Base-by-base conservation (phyloP, 2,329 filamentous ascomycete genomes). In the Xenoacremonium recifei region DNA sequence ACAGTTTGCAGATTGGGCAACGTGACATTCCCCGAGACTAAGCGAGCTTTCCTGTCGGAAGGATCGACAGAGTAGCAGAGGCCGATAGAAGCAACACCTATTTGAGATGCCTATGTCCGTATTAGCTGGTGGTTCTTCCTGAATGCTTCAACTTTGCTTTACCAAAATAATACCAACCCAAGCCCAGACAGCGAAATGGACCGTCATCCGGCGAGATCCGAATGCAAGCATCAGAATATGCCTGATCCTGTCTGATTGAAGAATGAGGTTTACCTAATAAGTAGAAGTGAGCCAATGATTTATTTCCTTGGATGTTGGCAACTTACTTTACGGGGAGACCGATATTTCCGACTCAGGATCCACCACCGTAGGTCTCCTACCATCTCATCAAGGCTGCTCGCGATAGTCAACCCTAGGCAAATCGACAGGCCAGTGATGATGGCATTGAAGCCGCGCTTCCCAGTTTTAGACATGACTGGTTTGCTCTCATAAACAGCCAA, bases 291-390 rank as follows among this genome's bases (percentile, higher is more conserved):
- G n/a, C n/a, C 17, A 31, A 9, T 7, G 13, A 31, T 31, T 15
- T 15, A 7, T 15, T 31, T 15, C 12, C 6, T 15, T 7, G 7
- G 6, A 15, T n/a, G 29, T 15, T 15, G 17, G 32, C 23, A 21
- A 42, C 55, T 21, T 35, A 67, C 67, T 59, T 72, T 68, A 6
- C 51, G 51, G 21, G 65, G 52, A 33, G 59, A 61, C 40, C 64
- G 59, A 37, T 61, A 60, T 5, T 57, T 51, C 4, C 53, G 52
- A 42, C 59, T 63, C 40, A 73, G 47, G 29, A 72, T 62, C 52
- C 65, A 68, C 70, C 70, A 73, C 13, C 69, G 59, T 51, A 69
- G 53, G 44, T 69, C 65, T 13, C 60, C 50, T 3, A 67, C 63
- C 58, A 70, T 66, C 35, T 60, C 60, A 45, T 69, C 70, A 37